These are phyloP conservation scores for Sindora glabra DNA, from an alignment of 306 rosid species.

Conservation along the genomic window DNA sequence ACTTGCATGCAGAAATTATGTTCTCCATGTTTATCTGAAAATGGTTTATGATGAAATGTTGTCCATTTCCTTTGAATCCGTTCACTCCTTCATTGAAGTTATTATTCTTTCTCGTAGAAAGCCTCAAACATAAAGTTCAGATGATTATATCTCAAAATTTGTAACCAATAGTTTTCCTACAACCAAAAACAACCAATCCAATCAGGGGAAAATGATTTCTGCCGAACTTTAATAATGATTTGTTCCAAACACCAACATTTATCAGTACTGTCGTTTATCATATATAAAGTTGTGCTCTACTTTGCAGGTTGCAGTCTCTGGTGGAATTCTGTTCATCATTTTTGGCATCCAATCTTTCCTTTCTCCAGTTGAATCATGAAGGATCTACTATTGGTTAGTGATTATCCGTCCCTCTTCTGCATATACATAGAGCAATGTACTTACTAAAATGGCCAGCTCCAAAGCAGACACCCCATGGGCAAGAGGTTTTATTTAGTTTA, in stretches of 20 bases:
- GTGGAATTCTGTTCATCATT: constrained; percentile 78
- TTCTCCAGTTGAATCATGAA: constrained; percentile 45
- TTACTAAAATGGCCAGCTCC: neutral
- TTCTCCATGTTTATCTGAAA: neutral
- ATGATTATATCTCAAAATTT: neutral
- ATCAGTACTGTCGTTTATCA: neutral
- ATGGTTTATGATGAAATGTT: neutral
- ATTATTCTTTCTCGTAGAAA: neutral
- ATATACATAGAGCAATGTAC: too few species aligned
- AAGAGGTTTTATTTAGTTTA: too few species aligned
- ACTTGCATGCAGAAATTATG: neutral
- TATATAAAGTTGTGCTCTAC: constrained; percentile 7
- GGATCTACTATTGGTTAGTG: constrained; percentile 40
- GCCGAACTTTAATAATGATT: neutral
- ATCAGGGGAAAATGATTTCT: neutral
- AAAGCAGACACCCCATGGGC: too few species aligned
- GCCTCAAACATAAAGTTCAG: neutral
- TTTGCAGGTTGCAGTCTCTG: constrained; percentile 75
- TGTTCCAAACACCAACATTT: too few species aligned
- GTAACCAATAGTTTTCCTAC: too few species aligned
- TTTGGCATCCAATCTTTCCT: constrained; percentile 89
- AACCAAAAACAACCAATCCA: too few species aligned
- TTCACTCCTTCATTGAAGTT: neutral
- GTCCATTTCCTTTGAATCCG: neutral
- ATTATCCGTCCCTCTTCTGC: neutral